Evolutionary conservation across 1,284 basidiomycete genomes (phyloP), one percentile per base, ranked within the genome.

Genomic region (Microbotryomycetes sp.): DNA sequence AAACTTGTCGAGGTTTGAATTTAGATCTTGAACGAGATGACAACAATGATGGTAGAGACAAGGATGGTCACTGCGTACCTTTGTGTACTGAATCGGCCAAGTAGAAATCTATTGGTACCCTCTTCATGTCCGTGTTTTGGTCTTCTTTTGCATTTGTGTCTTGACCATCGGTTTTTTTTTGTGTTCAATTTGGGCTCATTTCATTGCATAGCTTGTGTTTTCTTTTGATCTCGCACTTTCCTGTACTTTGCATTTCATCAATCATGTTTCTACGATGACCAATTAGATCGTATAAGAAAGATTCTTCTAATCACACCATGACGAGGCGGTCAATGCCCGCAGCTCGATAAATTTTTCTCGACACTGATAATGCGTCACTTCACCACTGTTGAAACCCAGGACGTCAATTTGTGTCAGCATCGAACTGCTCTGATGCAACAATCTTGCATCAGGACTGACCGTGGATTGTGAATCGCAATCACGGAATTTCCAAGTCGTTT

Each of bases 301-400:
- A n/a, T n/a, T n/a, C n/a, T n/a, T n/a, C n/a, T n/a, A n/a, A n/a
- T n/a, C n/a, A n/a, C n/a, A n/a, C n/a, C n/a, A n/a, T n/a, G n/a
- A n/a, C n/a, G n/a, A n/a, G n/a, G n/a, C n/a, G n/a, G n/a, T n/a
- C n/a, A 9, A 42, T 19, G 36, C 36, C 19, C 36, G 36, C 36
- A 42, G 36, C 36, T 42, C 36, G 36, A 42, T 42, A 25, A 58
- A 63, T 29, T 56, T 53, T 55, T 63, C 61, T 0, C 64, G 59
- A 74, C 92, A 96, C 68, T 92, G 88, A 73, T 93, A 89, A 77
- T 94, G 92, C 0, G 91, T 94, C 2, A 94, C 92, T 74, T 93
- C 88, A 3, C 92, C 92, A 55, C 90, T 92, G 71, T 4, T n/a
- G n/a, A n/a, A 31, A 16, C 32, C 16, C 23, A 31, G 29, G 28